Conservation (phyloP, 1,284 basidiomycete genomes). For the Stygiomarasmius scandens region DNA sequence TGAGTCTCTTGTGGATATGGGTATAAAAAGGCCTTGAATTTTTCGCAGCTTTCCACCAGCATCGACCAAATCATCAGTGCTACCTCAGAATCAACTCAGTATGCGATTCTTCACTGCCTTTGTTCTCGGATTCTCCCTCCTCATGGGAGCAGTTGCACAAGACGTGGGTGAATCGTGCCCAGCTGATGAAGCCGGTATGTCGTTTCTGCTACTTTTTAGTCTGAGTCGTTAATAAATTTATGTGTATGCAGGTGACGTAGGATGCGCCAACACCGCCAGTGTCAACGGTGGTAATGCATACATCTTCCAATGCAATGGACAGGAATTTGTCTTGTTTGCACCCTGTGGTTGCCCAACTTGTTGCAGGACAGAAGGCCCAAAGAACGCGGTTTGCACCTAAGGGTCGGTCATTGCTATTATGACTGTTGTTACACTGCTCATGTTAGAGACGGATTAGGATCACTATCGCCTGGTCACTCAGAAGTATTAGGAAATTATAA, state of each 20-base stretch:
- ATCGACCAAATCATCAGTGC: background rate
- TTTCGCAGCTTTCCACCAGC: background rate
- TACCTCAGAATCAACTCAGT: background rate
- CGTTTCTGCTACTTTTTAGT: background rate
- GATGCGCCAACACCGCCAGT: constrained; percentile 2
- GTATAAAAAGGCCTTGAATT: background rate
- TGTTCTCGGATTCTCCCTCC: background rate
- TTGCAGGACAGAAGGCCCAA: background rate
- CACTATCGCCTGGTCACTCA: too few relatives aligned
- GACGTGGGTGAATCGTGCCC: background rate
- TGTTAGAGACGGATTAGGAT: too few relatives aligned
- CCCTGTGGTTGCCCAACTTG: background rate
- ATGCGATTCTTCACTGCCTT: background rate
- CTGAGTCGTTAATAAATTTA: background rate
- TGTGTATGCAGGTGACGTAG: background rate
- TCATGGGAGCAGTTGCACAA: background rate
- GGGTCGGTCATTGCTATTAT: background rate
- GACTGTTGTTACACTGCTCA: too few relatives aligned
- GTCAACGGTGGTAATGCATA: constrained; percentile 2
- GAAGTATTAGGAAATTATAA: too few relatives aligned
- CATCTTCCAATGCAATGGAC: constrained; percentile 3
- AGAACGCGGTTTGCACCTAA: constrained; percentile 3
- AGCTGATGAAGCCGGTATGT: background rate
- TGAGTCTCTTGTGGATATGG: background rate
- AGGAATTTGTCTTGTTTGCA: constrained; percentile 6